Evolutionary conservation across 2,329 filamentous ascomycete genomes (phyloP).

Genomic region (Nothopassalora personata): DNA sequence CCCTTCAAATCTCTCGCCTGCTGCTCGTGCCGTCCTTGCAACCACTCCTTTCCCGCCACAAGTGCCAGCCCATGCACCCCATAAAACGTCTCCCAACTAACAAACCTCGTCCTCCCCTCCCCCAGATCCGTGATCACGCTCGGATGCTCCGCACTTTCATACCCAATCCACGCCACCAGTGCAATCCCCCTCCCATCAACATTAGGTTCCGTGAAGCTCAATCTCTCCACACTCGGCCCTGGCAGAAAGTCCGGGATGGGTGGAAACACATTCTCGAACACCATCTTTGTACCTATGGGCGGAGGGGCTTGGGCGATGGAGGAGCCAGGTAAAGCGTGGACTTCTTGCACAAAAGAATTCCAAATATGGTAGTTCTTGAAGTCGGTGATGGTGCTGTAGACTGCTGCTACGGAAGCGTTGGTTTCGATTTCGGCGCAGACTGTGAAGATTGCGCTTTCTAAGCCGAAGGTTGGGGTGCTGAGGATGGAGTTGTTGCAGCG

Average conservation of each 20-base stretch:
- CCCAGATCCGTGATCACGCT: neutral
- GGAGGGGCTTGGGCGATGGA: neutral
- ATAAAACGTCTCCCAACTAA: neutral
- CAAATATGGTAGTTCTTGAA: neutral
- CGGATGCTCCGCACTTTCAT: neutral
- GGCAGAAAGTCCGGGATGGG: neutral
- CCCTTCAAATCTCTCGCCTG: neutral
- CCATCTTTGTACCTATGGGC: neutral
- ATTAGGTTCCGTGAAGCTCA: neutral
- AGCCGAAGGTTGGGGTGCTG: neutral
- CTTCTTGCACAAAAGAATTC: neutral
- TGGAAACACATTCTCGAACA: neutral
- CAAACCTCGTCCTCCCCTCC: neutral
- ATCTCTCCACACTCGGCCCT: neutral
- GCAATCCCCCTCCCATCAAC: neutral
- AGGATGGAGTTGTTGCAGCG: neutral
- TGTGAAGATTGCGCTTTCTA: neutral
- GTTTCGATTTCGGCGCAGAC: neutral
- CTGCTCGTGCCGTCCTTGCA: neutral
- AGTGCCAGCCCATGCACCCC: neutral
- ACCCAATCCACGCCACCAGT: neutral
- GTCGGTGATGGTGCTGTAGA: neutral
- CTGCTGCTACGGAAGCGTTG: neutral
- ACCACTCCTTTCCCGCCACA: neutral
- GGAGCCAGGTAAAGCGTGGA: neutral